These are phyloP conservation scores for Collybiopsis luxurians DNA, from an alignment of 768 basidiomycete species.

Conservation along the genomic window DNA sequence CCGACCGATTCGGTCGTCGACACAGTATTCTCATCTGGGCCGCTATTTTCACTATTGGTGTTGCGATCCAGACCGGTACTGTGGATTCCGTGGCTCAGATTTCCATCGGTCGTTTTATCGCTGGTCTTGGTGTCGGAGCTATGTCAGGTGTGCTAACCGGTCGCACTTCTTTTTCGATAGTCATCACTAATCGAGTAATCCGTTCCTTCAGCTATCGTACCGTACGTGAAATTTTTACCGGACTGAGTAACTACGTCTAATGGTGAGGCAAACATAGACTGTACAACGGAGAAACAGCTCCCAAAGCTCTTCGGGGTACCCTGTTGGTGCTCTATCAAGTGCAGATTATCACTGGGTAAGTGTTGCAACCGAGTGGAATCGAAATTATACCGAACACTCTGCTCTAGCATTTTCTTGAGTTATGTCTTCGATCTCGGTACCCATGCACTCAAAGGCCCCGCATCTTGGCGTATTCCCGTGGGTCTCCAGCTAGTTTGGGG, in stretches of 20 bases:
- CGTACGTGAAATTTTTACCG: slow-evolving; percentile 27
- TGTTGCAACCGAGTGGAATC: neutral
- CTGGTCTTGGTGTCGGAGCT: slow-evolving; percentile 77
- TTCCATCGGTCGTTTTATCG: slow-evolving; percentile 69
- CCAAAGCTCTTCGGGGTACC: slow-evolving; percentile 70
- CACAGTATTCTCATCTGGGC: slow-evolving; percentile 79
- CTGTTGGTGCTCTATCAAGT: slow-evolving; percentile 73
- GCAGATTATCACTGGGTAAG: slow-evolving; percentile 71
- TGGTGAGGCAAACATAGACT: slow-evolving; percentile 32
- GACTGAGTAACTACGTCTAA: neutral
- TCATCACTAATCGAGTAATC: too few relatives aligned
- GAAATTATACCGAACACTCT: neutral
- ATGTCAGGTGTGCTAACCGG: slow-evolving; percentile 47
- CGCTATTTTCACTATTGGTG: slow-evolving; percentile 66
- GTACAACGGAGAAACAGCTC: slow-evolving; percentile 78
- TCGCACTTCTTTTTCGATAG: too few relatives aligned
- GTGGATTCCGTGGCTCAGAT: slow-evolving; percentile 59
- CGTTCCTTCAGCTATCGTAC: slow-evolving; percentile 42
- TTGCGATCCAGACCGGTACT: slow-evolving; percentile 69
- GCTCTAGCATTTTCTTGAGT: slow-evolving; percentile 61
- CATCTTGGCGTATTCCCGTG: slow-evolving; percentile 75
- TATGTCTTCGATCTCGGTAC: slow-evolving; percentile 71
- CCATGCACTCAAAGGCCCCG: slow-evolving; percentile 50
- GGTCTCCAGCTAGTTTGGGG: slow-evolving; percentile 75
- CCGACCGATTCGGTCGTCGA: slow-evolving; percentile 68